phyloP scores from a whole-genome alignment of 257 asterid genomes.

The Solanum infundibuliforme region DNA sequence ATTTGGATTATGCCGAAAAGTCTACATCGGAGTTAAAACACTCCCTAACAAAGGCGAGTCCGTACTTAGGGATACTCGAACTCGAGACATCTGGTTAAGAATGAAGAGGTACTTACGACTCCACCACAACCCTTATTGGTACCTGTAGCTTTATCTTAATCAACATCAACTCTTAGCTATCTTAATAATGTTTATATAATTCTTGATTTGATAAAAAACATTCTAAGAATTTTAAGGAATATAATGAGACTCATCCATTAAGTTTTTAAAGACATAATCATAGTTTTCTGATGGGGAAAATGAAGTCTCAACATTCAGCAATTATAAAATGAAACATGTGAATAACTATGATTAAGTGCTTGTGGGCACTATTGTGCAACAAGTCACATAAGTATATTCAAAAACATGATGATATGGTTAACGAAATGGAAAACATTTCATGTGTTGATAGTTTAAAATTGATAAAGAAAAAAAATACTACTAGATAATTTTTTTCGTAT shows the following conservation, averaged over 20 bases:
- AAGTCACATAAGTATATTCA: not conserved
- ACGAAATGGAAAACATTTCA: not conserved
- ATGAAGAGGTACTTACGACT: not conserved
- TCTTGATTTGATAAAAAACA: not conserved
- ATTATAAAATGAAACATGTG: not conserved
- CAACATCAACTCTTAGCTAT: not conserved
- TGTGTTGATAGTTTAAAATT: not conserved
- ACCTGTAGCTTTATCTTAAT: not conserved
- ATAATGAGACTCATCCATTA: not conserved
- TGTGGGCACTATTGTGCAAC: not conserved
- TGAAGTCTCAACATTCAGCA: not conserved
- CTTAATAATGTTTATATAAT: not conserved
- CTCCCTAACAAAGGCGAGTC: too few relatives aligned
- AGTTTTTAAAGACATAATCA: not conserved
- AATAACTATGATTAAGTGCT: not conserved
- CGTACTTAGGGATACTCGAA: too few relatives aligned
- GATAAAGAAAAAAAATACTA: not conserved
- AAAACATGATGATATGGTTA: not conserved
- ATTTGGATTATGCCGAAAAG: accelerated
- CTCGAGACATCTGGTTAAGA: accelerated
- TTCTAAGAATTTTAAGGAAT: not conserved
- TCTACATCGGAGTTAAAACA: too few relatives aligned
- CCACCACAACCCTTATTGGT: not conserved
- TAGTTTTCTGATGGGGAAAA: not conserved
- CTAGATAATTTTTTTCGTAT: not conserved